phyloP scores from a whole-genome alignment of 805 yeast genomes.

The Saccharomycopsis selenospora region DNA sequence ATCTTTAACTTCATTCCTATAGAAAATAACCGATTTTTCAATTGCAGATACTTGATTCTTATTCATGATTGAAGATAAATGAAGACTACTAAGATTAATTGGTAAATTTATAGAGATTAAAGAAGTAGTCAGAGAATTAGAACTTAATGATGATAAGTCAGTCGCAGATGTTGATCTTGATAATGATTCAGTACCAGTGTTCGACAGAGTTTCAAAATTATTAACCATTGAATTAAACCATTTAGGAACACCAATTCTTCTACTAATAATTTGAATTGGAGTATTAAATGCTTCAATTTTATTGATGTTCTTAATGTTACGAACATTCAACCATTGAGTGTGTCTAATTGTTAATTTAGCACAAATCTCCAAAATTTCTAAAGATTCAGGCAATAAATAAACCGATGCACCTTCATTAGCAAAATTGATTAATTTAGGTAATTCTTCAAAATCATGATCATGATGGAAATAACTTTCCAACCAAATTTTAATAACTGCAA shows the following conservation, averaged over 20 bases:
- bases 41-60: slow-evolving; percentile 30
- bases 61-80: slow-evolving; percentile 32
- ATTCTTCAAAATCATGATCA: slow-evolving; percentile 46
- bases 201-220: slow-evolving; percentile 34
- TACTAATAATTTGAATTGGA: slow-evolving; percentile 17
- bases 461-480: slow-evolving; percentile 84
- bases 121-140: slow-evolving; percentile 30
- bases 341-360: slow-evolving; percentile 53
- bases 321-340: slow-evolving; percentile 27
- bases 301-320: slow-evolving; percentile 30
- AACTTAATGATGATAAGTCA: slow-evolving; percentile 32
- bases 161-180: slow-evolving; percentile 31
- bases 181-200: slow-evolving; percentile 30
- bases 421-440: slow-evolving; percentile 69
- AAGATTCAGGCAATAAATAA: slow-evolving; percentile 58
- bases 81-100: slow-evolving; percentile 58
- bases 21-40: slow-evolving; percentile 44
- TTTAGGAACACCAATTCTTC: slow-evolving; percentile 15
- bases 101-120: slow-evolving; percentile 54
- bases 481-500: slow-evolving; percentile 73
- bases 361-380: slow-evolving; percentile 52
- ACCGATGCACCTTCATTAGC: slow-evolving; percentile 69
- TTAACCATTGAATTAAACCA: slow-evolving; percentile 37
- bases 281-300: slow-evolving; percentile 8
- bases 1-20: slow-evolving; percentile 41